Base-by-base conservation (phyloP, 148 eudicot species). In the Gaultheria prostrata region DNA sequence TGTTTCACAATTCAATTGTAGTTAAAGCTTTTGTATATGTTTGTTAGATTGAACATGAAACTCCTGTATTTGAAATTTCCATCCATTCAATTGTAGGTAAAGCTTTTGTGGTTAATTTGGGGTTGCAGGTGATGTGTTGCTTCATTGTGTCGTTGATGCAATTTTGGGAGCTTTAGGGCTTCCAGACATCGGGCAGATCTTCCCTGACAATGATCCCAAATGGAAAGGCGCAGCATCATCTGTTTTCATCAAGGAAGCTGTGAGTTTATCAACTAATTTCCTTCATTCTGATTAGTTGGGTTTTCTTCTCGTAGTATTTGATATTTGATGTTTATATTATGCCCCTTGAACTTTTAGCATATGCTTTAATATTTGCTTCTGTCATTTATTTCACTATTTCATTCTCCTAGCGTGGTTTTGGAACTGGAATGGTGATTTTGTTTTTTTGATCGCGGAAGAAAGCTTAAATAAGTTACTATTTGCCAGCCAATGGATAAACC, bases 91-190 rank as follows among this genome's bases (percentile, higher is more conserved):
- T 15, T 2, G 3, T 12, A 53, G 3, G 15, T 53, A 70, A 21
- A 50, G 3, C 15, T 77, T 83, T 69, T 57, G 26, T 45, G 35
- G 26, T 75, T 48, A 81, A 81, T 81, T 46, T 50, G 35, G 70
- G 84, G 33, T 63, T 91, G 79, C 82, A 97, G 99, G 99, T 84
- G 99, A 97, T 90, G 99, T 94, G 85, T 83, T 94, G 91, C 95
- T 97, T 84, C 98, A 97, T 79, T 97, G 98, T 89, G 98, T 94
- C 76, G 98, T 97, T 75, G 99, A 97, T 92, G 99, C 99, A 48
- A 93, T 97, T 81, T 89, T 97, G 89, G 99, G 99, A 49, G 98
- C 99, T 56, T 83, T 95, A 78, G 99, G 99, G 88, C 92, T 97
- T 81, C 99, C 99, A 1, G 99, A 97, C 84, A 94, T 94, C 4